These are phyloP conservation scores for Melaleuca alternifolia DNA, from an alignment of 345 rosid species.

Conservation along the genomic window DNA sequence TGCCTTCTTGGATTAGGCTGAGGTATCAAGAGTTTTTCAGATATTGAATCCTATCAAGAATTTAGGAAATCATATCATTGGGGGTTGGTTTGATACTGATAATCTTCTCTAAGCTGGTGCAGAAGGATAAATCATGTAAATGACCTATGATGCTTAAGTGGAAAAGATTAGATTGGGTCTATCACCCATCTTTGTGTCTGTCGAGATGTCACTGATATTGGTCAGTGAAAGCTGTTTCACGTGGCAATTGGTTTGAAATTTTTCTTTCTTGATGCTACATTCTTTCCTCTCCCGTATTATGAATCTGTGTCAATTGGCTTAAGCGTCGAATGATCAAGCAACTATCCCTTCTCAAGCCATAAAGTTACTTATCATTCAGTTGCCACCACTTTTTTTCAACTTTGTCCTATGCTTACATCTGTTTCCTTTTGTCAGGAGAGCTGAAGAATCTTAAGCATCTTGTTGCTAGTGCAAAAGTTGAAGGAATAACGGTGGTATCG, in stretches of 20 bases:
- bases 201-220: not conserved
- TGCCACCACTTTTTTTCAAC: not conserved
- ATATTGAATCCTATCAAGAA: not conserved
- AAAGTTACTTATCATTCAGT: not conserved
- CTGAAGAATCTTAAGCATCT: slow-evolving; percentile 54
- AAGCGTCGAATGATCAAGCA: not conserved
- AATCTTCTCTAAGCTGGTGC: not conserved
- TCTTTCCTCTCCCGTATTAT: not conserved
- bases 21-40: not conserved
- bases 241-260: not conserved
- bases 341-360: not conserved
- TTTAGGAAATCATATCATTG: not conserved
- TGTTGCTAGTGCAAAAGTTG: slow-evolving; percentile 43
- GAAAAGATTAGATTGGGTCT: not conserved
- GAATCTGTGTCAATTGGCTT: not conserved
- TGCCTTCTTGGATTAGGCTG: not conserved
- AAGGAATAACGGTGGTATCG: slow-evolving; percentile 33
- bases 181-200: not conserved
- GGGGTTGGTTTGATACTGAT: not conserved
- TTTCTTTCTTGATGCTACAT: not conserved
- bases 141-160: not conserved
- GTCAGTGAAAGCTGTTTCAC: not conserved
- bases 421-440: slow-evolving; percentile 41
- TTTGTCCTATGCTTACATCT: not conserved
- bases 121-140: not conserved